These are phyloP conservation scores for Tolypocladium sp. DNA, from an alignment of 2,329 filamentous ascomycete genomes.

Conservation along the genomic window DNA sequence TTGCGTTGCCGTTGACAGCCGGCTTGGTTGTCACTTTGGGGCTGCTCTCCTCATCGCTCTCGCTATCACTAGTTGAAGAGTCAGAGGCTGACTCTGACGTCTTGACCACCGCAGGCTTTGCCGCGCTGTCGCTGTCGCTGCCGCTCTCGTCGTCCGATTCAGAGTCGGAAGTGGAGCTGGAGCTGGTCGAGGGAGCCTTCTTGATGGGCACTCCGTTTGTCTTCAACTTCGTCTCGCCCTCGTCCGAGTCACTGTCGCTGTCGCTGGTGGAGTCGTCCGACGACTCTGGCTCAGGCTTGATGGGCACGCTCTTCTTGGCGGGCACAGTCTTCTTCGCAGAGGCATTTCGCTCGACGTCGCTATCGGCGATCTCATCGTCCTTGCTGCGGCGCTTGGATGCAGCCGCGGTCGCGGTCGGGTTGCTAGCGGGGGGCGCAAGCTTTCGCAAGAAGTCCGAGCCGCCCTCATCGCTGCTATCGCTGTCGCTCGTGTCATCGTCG, in stretches of 20 bases:
- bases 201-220: conserved; percentile 1
- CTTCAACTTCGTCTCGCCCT: conserved; percentile 8
- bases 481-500: conserved; percentile 21
- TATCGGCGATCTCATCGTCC: conserved; percentile 31
- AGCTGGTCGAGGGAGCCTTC: conserved; percentile 1
- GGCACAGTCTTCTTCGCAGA: conserved; percentile 4
- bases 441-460: conserved; percentile 23
- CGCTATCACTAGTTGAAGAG: conserved; percentile 12
- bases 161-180: conserved; percentile 14
- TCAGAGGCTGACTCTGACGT: conserved; percentile 9
- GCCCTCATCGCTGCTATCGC: conserved; percentile 22
- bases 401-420: conserved; percentile 5
- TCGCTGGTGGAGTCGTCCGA: conserved; percentile 17
- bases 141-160: conserved; percentile 16
- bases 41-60: conserved; percentile 10
- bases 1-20: conserved; percentile 8
- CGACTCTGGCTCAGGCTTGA: conserved; percentile 10
- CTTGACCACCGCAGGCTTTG: conserved; percentile 7
- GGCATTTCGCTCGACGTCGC: conserved; percentile 27
- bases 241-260: conserved; percentile 19
- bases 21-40: conserved; percentile 11
- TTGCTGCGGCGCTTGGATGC: conserved; percentile 19
- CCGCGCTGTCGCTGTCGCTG: conserved; percentile 15
- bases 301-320: background rate
- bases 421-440: conserved; percentile 11